These are phyloP conservation scores for Podospora didyma DNA, from an alignment of 495 filamentous ascomycete genomes.

Conservation along the genomic window DNA sequence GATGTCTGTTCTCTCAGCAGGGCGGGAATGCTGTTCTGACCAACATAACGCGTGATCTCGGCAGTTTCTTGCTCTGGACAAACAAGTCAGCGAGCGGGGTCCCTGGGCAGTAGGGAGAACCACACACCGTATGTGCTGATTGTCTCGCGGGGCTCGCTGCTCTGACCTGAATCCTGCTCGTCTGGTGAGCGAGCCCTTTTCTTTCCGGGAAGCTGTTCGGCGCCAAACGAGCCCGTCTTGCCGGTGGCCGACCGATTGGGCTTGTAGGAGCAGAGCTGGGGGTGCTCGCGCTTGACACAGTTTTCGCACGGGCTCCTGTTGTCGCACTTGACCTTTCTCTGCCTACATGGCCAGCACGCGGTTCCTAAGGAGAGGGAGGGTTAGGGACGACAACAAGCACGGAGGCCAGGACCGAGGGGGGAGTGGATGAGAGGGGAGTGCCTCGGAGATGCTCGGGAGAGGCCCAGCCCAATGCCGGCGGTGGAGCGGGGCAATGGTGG, in stretches of 20 bases:
- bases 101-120: neutral
- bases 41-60: constrained; percentile 63
- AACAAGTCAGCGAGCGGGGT: constrained; percentile 7
- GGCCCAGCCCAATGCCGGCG: neutral
- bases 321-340: constrained; percentile 72
- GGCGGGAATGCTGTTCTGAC: constrained; percentile 59
- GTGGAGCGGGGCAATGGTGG: neutral
- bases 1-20: constrained; percentile 61
- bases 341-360: constrained; percentile 70
- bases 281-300: constrained; percentile 69
- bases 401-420: neutral
- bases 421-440: neutral
- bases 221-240: constrained; percentile 30
- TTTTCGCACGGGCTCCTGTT: constrained; percentile 69
- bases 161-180: constrained; percentile 32
- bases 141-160: constrained; percentile 39
- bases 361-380: constrained; percentile 35
- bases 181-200: constrained; percentile 46
- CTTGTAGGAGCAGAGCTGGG: constrained; percentile 68
- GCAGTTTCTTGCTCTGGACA: constrained; percentile 55
- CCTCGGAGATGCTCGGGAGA: no score
- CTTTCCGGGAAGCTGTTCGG: constrained; percentile 29
- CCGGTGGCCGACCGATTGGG: constrained; percentile 58
- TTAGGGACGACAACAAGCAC: neutral
- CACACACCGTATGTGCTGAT: constrained; percentile 32